phyloP scores from a whole-genome alignment of 1,284 basidiomycete species.

The Trametes sp. region DNA sequence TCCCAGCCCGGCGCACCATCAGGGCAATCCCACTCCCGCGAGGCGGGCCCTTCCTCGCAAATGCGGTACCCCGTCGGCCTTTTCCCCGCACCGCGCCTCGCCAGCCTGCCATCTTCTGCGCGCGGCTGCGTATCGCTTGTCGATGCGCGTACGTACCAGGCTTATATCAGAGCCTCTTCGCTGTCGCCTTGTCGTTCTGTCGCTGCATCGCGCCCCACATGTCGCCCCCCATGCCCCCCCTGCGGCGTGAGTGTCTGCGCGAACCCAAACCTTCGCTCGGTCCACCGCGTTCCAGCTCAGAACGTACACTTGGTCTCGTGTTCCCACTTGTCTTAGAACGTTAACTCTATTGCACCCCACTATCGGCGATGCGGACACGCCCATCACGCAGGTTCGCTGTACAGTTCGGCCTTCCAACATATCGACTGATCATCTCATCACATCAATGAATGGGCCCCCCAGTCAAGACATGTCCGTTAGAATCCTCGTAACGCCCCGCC shows the following conservation, averaged over 20 bases:
- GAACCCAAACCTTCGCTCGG: constrained; percentile 19
- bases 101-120: constrained; percentile 5
- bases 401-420: constrained; percentile 17
- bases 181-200: constrained; percentile 11
- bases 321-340: constrained; percentile 28
- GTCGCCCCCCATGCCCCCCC: constrained; percentile 3
- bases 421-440: constrained; percentile 28
- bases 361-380: constrained; percentile 27
- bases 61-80: constrained; percentile 23
- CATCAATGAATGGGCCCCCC: constrained; percentile 19
- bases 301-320: constrained; percentile 19
- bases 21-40: constrained; percentile 31
- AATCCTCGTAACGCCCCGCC: constrained; percentile 17
- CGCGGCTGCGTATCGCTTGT: constrained; percentile 11
- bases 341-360: constrained; percentile 27
- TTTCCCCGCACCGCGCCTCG: constrained; percentile 13
- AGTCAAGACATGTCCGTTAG: constrained; percentile 27
- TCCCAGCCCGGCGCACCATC: constrained; percentile 28
- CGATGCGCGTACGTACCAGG: neutral
- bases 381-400: constrained; percentile 15
- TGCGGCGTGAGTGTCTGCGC: constrained; percentile 9
- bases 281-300: constrained; percentile 18
- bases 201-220: constrained; percentile 15
- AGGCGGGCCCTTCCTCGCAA: constrained; percentile 10
- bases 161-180: constrained; percentile 7